Conservation (phyloP, 768 basidiomycete genomes). For the Podaxis mareebaensis region DNA sequence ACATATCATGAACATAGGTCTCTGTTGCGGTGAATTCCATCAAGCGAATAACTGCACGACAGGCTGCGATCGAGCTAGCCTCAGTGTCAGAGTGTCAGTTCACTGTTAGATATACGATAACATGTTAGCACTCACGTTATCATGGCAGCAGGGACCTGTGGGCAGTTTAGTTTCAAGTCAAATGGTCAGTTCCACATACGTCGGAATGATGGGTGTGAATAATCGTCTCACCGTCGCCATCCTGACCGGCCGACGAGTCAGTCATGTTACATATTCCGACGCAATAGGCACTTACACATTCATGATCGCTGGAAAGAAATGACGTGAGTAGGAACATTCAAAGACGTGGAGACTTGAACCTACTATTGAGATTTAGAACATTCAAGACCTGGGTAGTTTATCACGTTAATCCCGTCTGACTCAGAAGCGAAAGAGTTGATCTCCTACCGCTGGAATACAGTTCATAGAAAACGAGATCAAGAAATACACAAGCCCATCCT, state of each 20-base stretch:
- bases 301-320: constrained; percentile 48
- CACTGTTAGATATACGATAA: neutral
- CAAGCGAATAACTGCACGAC: constrained; percentile 67
- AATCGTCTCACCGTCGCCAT: constrained; percentile 49
- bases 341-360: constrained; percentile 23
- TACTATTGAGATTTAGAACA: constrained; percentile 60
- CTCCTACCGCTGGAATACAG: constrained; percentile 62
- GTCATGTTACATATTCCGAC: constrained; percentile 9
- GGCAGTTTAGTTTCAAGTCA: neutral
- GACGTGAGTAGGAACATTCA: constrained; percentile 10
- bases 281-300: constrained; percentile 50
- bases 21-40: constrained; percentile 53
- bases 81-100: constrained; percentile 11
- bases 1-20: constrained; percentile 47
- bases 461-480: constrained; percentile 65
- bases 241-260: constrained; percentile 28
- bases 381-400: constrained; percentile 44
- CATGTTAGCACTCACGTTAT: constrained; percentile 47
- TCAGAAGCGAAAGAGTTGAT: constrained; percentile 4
- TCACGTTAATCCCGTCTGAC: neutral
- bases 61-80: constrained; percentile 58
- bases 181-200: constrained; percentile 16
- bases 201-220: constrained; percentile 6
- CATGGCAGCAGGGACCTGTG: constrained; percentile 62
- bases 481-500: constrained; percentile 75